Base-by-base conservation (phyloP, 1,139 yeast genomes). In the Groenewaldozyma auringiensis region DNA sequence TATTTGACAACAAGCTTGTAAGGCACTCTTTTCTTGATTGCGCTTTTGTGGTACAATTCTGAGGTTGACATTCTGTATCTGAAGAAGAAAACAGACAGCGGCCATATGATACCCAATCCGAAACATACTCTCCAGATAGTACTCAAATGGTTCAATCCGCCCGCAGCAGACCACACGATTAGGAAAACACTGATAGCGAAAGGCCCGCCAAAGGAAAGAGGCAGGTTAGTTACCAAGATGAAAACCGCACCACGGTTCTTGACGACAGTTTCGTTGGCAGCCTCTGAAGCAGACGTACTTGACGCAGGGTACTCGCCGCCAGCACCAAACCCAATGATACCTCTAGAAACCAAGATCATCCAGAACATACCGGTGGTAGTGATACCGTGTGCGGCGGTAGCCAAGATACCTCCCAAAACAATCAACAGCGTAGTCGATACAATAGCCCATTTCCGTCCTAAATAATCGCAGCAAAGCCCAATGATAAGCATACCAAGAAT, bases 291-390 rank as follows among this genome's bases (percentile, higher is more conserved):
- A 27, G 83, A 70, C 1, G 81, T 74, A 0, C 85, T 77, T 29
- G 83, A 77, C 1, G 84, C 79, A 2, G 85, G 84, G 60, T 82
- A 81, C 60, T 83, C 92, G 21, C 87, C 87, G 48, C 89, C 89
- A 50, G 82, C 75, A 48, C 89, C 89, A 51, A 80, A 76, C 44
- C 89, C 89, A 42, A 83, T 76, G 6, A 63, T 52, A 53, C 87
- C 87, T 62, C 88, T 69, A 48, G 76, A 68, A 29, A 81, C 76
- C 41, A 79, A 73, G 57, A 82, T 69, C 86, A 82, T 80, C 88
- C 88, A 82, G 58, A 83, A 79, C 81, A 79, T 74, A 11, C 82
- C 83, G 3, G 60, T 54, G 16, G 66, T 56, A 25, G 79, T 64
- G 13, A 47, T 52, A 29, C 83, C 84, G 52, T 76, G 79, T 8